phyloP scores from a whole-genome alignment of 371 early-diverging fungal genomes.

The Mortierella sp. region DNA sequence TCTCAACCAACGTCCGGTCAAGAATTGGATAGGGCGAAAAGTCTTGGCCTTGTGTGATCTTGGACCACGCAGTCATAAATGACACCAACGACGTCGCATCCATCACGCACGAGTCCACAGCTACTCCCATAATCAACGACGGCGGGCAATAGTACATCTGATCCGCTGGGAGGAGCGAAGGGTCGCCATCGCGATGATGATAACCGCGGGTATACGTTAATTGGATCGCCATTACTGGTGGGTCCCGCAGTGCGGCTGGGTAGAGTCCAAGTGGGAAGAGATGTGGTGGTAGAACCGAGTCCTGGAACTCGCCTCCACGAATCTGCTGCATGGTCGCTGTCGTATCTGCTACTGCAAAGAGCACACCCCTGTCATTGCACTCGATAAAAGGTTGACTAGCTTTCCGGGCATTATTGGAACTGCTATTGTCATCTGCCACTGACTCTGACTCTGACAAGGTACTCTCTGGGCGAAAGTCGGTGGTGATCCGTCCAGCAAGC shows the following conservation, averaged over 20 bases:
- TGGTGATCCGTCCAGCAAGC: slow-evolving; percentile 22
- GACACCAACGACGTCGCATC: slow-evolving; percentile 42
- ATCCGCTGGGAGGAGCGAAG: too few relatives aligned
- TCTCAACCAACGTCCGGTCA: slow-evolving; percentile 34
- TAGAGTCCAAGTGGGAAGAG: slow-evolving; percentile 50
- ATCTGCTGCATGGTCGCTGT: slow-evolving; percentile 30
- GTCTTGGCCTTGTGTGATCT: slow-evolving; percentile 48
- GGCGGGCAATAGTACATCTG: too few relatives aligned
- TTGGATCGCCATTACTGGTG: slow-evolving; percentile 43
- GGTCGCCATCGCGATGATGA: too few relatives aligned
- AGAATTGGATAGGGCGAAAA: slow-evolving; percentile 39
- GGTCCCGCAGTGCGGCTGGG: slow-evolving; percentile 47
- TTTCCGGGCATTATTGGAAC: not conserved
- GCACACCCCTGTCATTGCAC: slow-evolving; percentile 49
- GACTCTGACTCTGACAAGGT: not conserved
- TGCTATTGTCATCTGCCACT: not conserved
- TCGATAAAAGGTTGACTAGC: slow-evolving; percentile 26
- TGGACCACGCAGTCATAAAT: slow-evolving; percentile 53
- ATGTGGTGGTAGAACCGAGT: slow-evolving; percentile 34
- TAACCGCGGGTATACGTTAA: slow-evolving; percentile 47
- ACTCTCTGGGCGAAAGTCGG: slow-evolving; percentile 26
- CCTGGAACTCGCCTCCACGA: slow-evolving; percentile 40
- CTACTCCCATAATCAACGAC: slow-evolving; percentile 50
- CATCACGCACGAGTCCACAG: slow-evolving; percentile 46
- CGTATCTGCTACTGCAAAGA: slow-evolving; percentile 47